phyloP scores from a whole-genome alignment of 768 basidiomycete genomes.

The Lactifluus echinatus region DNA sequence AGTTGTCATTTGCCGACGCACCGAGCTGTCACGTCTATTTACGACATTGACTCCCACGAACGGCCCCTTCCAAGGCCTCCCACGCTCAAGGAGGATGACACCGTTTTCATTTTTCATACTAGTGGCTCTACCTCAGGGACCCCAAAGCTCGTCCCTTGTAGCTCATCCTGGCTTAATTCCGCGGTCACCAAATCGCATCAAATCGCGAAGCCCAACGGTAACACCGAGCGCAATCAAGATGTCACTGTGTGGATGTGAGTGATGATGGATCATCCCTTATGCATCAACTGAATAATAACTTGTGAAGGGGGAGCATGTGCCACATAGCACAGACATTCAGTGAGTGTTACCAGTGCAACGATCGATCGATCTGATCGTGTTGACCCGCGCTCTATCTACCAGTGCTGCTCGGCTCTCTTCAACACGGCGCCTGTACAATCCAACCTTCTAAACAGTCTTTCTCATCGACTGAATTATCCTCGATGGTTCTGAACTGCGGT shows the following conservation, averaged over 20 bases:
- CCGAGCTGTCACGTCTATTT: slow-evolving; percentile 33
- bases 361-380: slow-evolving; percentile 22
- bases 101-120: slow-evolving; percentile 68
- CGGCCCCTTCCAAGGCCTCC: slow-evolving; percentile 38
- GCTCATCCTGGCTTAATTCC: slow-evolving; percentile 55
- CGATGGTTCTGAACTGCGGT: slow-evolving; percentile 59
- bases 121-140: slow-evolving; percentile 79
- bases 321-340: slow-evolving; percentile 74
- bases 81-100: slow-evolving; percentile 31
- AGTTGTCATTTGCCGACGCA: slow-evolving; percentile 44
- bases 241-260: slow-evolving; percentile 68
- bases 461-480: slow-evolving; percentile 57
- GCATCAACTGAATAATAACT: slow-evolving; percentile 27
- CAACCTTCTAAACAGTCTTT: slow-evolving; percentile 61
- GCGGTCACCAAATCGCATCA: slow-evolving; percentile 52
- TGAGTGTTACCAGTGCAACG: slow-evolving; percentile 31
- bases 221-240: slow-evolving; percentile 46
- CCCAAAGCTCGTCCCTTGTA: slow-evolving; percentile 71
- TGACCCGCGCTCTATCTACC: slow-evolving; percentile 20
- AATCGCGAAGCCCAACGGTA: slow-evolving; percentile 35
- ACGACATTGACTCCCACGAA: slow-evolving; percentile 30
- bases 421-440: slow-evolving; percentile 64
- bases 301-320: slow-evolving; percentile 69
- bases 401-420: slow-evolving; percentile 67
- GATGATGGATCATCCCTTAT: slow-evolving; percentile 15